phyloP scores from a whole-genome alignment of 164 flowering plant genomes.

The Litsea cubeba region DNA sequence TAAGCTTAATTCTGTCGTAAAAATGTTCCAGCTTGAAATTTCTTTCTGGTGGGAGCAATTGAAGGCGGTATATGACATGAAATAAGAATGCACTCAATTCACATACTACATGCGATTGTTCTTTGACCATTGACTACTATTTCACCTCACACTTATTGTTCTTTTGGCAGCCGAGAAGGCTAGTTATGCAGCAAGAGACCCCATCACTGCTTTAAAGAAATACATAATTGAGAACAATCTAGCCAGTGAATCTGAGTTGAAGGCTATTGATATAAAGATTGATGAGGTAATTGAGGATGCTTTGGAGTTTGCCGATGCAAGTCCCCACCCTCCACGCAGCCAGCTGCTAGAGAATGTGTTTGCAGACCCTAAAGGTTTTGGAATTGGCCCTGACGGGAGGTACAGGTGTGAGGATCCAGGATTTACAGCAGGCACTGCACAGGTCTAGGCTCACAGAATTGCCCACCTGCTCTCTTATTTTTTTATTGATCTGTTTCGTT shows the following conservation, averaged over 20 bases:
- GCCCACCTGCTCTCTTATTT: neutral
- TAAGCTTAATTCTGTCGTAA: too few relatives aligned
- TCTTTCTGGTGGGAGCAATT: too few relatives aligned
- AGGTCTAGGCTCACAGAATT: conserved; percentile 36
- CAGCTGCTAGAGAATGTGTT: conserved; percentile 91
- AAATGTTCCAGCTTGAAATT: too few relatives aligned
- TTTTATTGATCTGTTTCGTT: neutral
- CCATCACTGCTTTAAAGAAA: conserved; percentile 77
- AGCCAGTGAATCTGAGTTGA: conserved; percentile 68
- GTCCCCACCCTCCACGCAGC: conserved; percentile 69
- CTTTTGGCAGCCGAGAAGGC: conserved; percentile 81
- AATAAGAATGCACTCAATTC: too few relatives aligned
- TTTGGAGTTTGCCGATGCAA: conserved; percentile 85
- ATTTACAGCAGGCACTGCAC: conserved; percentile 90
- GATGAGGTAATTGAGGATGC: conserved; percentile 85
- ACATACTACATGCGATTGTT: too few relatives aligned
- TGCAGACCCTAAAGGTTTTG: conserved; percentile 94
- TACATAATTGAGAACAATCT: conserved; percentile 69
- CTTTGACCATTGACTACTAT: neutral
- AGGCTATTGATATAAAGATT: conserved; percentile 78
- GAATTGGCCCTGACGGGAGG: conserved; percentile 86
- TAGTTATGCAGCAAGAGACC: conserved; percentile 78
- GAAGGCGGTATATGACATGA: too few relatives aligned
- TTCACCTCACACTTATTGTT: neutral
- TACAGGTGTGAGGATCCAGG: conserved; percentile 95